Percentiles rank a stretch among this genome's conserved stretches.
These are phyloP conservation scores for Alternaria dauci DNA, from an alignment of 2,329 filamentous ascomycete species.

Conservation along the genomic window DNA sequence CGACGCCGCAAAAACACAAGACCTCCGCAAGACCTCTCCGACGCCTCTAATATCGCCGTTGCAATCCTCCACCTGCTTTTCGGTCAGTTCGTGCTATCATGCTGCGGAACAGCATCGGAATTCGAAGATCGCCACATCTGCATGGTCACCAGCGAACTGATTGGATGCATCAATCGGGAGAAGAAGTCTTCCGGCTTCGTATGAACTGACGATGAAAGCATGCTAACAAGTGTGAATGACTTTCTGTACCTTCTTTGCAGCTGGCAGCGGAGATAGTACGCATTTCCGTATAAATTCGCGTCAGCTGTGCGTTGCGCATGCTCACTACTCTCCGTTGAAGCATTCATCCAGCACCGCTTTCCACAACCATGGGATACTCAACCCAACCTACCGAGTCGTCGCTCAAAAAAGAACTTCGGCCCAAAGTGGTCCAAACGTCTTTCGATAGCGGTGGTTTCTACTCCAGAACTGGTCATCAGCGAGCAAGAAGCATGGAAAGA, in stretches of 20 bases:
- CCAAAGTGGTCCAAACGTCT: not conserved
- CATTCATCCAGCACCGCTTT: not conserved
- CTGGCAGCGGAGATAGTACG: not conserved
- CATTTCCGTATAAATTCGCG: not conserved
- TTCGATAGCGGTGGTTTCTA: not conserved
- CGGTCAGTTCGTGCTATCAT: not conserved
- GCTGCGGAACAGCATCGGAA: not conserved
- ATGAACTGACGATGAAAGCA: not conserved
- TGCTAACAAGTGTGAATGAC: not conserved
- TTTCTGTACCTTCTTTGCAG: rapidly evolving
- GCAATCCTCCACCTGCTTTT: not conserved
- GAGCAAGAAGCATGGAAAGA: slow-evolving; percentile 2
- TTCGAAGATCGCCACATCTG: not conserved
- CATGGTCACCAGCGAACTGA: not conserved
- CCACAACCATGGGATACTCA: not conserved
- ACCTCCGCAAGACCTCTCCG: not conserved
- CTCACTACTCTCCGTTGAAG: not conserved
- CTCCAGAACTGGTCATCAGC: not conserved
- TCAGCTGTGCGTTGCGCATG: not conserved
- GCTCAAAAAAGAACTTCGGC: not conserved
- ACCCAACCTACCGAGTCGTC: not conserved
- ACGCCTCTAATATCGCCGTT: not conserved
- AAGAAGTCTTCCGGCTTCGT: not conserved
- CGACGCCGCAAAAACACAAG: not conserved
- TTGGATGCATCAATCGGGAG: rapidly evolving